Percentiles rank a stretch among this genome's conserved stretches.
Evolutionary conservation across 345 rosid genomes (phyloP).

Genomic region (Psidium guajava): DNA sequence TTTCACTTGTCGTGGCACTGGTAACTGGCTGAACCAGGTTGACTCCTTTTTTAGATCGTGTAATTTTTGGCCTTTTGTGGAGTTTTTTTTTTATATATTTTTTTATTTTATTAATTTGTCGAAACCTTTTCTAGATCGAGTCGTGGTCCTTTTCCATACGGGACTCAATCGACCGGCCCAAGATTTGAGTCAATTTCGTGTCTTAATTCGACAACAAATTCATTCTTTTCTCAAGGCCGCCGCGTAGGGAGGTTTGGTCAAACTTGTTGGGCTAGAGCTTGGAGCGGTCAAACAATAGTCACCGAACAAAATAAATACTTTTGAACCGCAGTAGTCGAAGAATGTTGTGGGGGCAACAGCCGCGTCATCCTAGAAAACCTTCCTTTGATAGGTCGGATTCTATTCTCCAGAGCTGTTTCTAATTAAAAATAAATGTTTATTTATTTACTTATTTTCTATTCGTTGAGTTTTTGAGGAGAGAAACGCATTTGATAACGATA

Average conservation of each 20-base stretch:
- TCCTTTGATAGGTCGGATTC: not conserved
- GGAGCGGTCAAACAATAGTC: not conserved
- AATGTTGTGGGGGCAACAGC: not conserved
- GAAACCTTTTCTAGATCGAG: not conserved
- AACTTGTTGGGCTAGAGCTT: not conserved
- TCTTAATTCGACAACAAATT: not conserved
- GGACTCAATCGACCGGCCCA: not conserved
- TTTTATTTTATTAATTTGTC: too few species aligned
- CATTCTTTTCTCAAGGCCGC: not conserved
- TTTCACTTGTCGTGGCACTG: not conserved
- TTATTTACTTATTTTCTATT: too few species aligned
- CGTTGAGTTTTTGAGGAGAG: too few species aligned
- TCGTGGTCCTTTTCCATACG: not conserved
- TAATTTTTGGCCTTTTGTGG: not conserved
- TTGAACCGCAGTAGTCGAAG: not conserved
- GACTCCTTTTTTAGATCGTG: not conserved
- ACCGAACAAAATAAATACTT: not conserved
- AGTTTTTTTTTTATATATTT: too few species aligned
- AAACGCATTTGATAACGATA: too few species aligned
- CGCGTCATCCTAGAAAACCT: not conserved
- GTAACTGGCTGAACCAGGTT: not conserved
- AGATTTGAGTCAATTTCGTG: not conserved
- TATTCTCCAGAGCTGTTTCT: too few species aligned
- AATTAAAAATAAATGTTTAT: too few species aligned
- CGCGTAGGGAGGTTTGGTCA: not conserved